Conservation (phyloP, 1,284 basidiomycete genomes). For the Sporisorium sorghi region DNA sequence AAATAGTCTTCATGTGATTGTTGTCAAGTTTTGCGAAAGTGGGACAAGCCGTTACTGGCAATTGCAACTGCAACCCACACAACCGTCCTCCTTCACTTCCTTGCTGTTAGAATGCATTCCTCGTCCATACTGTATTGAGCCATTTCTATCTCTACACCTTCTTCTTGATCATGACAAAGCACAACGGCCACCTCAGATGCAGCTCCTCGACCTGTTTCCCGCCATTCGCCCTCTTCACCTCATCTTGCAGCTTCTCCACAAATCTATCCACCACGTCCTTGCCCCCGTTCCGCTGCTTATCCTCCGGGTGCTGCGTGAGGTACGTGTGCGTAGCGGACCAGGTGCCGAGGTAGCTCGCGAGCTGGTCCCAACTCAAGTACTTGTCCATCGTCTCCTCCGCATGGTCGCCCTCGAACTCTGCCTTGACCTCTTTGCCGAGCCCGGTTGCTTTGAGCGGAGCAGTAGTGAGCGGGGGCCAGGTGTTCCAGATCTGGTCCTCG, state of each 20-base stretch:
- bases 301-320: slow-evolving; percentile 76
- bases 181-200: slow-evolving; percentile 47
- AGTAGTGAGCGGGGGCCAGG: slow-evolving; percentile 27
- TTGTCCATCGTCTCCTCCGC: slow-evolving; percentile 71
- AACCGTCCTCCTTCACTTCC: no score
- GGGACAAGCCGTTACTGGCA: no score
- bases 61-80: no score
- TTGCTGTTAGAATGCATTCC: no score
- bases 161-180: slow-evolving; percentile 54
- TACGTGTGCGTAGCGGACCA: slow-evolving; percentile 80
- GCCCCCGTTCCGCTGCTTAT: slow-evolving; percentile 68
- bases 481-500: slow-evolving; percentile 26
- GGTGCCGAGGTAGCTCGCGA: slow-evolving; percentile 79
- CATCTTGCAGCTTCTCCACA: slow-evolving; percentile 11
- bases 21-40: no score
- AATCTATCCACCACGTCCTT: slow-evolving; percentile 50
- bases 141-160: neutral
- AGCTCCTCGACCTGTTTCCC: slow-evolving; percentile 29
- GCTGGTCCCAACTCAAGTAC: slow-evolving; percentile 76
- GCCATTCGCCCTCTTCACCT: slow-evolving; percentile 23
- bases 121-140: no score
- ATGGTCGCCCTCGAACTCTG: slow-evolving; percentile 14
- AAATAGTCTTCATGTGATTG: no score
- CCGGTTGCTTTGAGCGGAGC: slow-evolving; percentile 8
- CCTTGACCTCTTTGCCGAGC: neutral